Percentiles rank a stretch among this genome's conserved stretches.
Conservation (phyloP, 495 filamentous ascomycete genomes). For the Monascus purpureus region DNA sequence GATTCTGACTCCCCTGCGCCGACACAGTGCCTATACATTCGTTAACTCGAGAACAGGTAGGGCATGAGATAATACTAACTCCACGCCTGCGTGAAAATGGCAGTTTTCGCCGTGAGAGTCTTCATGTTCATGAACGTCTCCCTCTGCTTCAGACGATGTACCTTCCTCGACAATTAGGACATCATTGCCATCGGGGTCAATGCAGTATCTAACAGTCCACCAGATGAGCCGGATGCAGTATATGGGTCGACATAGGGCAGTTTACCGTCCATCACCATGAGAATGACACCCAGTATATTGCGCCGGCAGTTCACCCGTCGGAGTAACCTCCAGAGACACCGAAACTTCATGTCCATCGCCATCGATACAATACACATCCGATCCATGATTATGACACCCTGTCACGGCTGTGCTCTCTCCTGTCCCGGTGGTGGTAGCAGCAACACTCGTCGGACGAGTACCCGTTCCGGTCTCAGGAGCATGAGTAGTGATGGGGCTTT, state of each 20-base stretch:
- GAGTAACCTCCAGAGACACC: conserved; percentile 23
- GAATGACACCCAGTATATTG: conserved; percentile 39
- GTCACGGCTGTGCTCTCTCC: conserved; percentile 19
- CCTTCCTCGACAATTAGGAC: conserved; percentile 21
- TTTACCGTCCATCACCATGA: conserved; percentile 33
- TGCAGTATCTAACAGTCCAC: conserved; percentile 26
- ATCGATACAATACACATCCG: conserved; percentile 26
- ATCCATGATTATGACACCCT: conserved; percentile 24
- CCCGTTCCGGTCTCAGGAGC: conserved; percentile 1
- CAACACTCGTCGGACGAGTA: conserved; percentile 1
- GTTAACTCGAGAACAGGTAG: conserved; percentile 1
- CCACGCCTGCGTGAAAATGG: conserved; percentile 54
- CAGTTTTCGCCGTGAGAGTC: conserved; percentile 24
- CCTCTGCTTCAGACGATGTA: conserved; percentile 6
- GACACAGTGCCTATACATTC: conserved; percentile 30
- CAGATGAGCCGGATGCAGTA: neutral
- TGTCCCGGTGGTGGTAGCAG: conserved; percentile 9
- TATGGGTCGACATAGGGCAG: neutral
- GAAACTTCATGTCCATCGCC: conserved; percentile 26
- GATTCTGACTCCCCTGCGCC: conserved; percentile 21
- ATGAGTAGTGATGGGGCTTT: conserved; percentile 12
- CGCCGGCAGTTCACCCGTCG: conserved; percentile 27
- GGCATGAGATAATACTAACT: conserved; percentile 23
- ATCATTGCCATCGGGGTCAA: conserved; percentile 33
- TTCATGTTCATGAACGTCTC: conserved; percentile 2